Evolutionary conservation across 2,329 filamentous ascomycete genomes (phyloP).

Genomic region (Pseudogymnoascus sp.): DNA sequence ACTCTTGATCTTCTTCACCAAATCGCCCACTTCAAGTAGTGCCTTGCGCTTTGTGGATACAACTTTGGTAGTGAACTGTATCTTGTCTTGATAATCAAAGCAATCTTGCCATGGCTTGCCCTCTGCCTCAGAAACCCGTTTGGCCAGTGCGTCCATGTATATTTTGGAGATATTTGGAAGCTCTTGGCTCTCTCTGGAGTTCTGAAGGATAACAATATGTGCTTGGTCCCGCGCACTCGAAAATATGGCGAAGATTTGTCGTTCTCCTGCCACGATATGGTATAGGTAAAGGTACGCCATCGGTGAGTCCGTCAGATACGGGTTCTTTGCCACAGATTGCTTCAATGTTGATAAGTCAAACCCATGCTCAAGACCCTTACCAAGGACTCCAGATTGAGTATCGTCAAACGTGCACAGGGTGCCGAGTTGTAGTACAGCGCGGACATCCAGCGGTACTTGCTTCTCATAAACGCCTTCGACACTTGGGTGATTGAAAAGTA

Average conservation of each 20-base stretch:
- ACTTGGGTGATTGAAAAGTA: conserved; percentile 83
- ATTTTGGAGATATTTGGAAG: conserved; percentile 85
- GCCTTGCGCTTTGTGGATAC: conserved; percentile 86
- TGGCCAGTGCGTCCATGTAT: conserved; percentile 66
- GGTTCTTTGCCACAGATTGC: conserved; percentile 54
- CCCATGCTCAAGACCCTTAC: conserved; percentile 84
- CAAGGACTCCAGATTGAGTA: conserved; percentile 78
- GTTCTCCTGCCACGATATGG: conserved; percentile 81
- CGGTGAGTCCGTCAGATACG: conserved; percentile 66
- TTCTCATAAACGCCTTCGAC: conserved; percentile 97
- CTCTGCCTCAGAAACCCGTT: conserved; percentile 55
- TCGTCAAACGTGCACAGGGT: conserved; percentile 92
- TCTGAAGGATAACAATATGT: conserved; percentile 80
- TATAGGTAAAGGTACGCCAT: conserved; percentile 87
- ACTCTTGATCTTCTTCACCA: conserved; percentile 81
- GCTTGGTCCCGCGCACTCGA: conserved; percentile 74
- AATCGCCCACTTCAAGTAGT: conserved; percentile 75
- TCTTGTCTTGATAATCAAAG: conserved; percentile 76
- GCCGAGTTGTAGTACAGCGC: conserved; percentile 81
- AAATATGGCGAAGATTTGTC: conserved; percentile 89
- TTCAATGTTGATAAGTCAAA: conserved; percentile 77
- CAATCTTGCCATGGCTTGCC: conserved; percentile 68
- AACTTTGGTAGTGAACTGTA: conserved; percentile 78
- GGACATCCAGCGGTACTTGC: conserved; percentile 75
- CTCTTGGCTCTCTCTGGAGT: conserved; percentile 68